Conservation (phyloP, 257 asterid species). For the Cordia subcordata region DNA sequence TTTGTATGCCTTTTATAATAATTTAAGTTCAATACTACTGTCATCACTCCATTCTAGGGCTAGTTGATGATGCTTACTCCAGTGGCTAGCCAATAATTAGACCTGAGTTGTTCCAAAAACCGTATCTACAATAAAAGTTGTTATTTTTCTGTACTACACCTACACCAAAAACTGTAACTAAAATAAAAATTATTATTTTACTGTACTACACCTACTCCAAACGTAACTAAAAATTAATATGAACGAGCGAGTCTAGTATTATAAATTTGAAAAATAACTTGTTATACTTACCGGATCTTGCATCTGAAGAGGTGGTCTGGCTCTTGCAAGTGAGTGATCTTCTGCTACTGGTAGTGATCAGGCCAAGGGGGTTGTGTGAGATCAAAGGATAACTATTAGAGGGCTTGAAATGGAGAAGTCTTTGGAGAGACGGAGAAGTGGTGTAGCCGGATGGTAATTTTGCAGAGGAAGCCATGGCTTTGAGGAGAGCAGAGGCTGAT, state of each 20-base stretch:
- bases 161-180: too few relatives aligned
- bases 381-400: slow-evolving; percentile 31
- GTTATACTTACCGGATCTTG: slow-evolving; percentile 38
- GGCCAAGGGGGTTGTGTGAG: slow-evolving; percentile 27
- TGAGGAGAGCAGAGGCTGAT: slow-evolving; percentile 37
- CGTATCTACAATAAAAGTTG: too few relatives aligned
- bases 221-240: too few relatives aligned
- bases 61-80: too few relatives aligned
- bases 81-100: too few relatives aligned
- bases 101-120: too few relatives aligned
- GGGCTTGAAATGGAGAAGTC: slow-evolving; percentile 22
- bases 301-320: slow-evolving; percentile 36
- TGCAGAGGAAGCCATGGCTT: slow-evolving; percentile 30
- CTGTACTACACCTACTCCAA: too few relatives aligned
- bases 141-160: too few relatives aligned
- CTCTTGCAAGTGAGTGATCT: slow-evolving; percentile 53
- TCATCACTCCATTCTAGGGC: too few relatives aligned
- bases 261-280: not conserved
- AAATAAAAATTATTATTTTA: too few relatives aligned
- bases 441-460: slow-evolving; percentile 33
- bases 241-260: not conserved
- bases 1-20: too few relatives aligned
- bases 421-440: slow-evolving; percentile 22
- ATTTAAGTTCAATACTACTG: too few relatives aligned
- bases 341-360: slow-evolving; percentile 9